Evolutionary conservation across 345 rosid species (phyloP).

Genomic region (Alliaria petiolata): DNA sequence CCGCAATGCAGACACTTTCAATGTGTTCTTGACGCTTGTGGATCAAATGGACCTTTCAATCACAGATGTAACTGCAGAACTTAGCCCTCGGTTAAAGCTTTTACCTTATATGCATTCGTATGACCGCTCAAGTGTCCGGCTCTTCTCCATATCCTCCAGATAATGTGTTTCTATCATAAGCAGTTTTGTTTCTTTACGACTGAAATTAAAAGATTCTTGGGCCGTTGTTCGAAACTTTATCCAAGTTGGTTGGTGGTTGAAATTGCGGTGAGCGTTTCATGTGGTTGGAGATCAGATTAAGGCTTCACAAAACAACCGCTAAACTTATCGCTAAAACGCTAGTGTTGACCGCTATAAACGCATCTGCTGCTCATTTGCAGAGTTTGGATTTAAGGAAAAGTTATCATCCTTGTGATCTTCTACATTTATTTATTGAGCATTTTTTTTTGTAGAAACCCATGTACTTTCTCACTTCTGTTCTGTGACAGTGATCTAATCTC

Average conservation of each 20-base stretch:
- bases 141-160: constrained; percentile 44
- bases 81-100: constrained; percentile 42
- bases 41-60: constrained; percentile 46
- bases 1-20: constrained; percentile 63
- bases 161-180: not conserved
- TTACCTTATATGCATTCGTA: constrained; percentile 67
- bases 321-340: not conserved
- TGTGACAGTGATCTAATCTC: constrained; percentile 1
- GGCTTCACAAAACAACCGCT: not conserved
- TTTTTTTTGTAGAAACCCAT: too few relatives aligned
- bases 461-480: not conserved
- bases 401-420: not conserved
- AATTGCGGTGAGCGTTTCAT: not conserved
- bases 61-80: constrained; percentile 44
- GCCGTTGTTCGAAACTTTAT: constrained; percentile 27
- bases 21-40: constrained; percentile 47
- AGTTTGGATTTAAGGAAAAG: not conserved
- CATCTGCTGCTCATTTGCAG: not conserved
- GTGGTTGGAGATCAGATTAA: not conserved
- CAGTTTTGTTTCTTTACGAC: constrained; percentile 31
- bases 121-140: constrained; percentile 46
- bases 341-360: not conserved
- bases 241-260: constrained; percentile 24
- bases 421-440: not conserved
- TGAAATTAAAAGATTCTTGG: not conserved